A percentile compares a stretch with the other conserved stretches of the same genome.
Conservation (phyloP, 2,329 filamentous ascomycete species). For the Sporothrix dimorphospora region DNA sequence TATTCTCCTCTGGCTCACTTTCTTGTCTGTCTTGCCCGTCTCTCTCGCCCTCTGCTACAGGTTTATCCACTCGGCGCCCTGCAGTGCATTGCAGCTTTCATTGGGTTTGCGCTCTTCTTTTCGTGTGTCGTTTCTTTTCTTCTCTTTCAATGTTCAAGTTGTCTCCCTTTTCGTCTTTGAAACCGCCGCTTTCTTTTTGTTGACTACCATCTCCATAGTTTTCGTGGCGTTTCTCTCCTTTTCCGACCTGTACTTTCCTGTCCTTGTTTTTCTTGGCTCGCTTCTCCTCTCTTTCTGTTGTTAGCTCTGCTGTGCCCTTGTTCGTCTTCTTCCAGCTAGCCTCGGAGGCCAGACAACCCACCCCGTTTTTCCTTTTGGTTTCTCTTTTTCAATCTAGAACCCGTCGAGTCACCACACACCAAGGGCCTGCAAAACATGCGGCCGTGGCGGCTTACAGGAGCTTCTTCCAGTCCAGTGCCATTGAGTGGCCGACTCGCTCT, state of each 20-base stretch:
- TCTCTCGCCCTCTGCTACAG: neutral
- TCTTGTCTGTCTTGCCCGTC: no score
- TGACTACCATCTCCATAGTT: neutral
- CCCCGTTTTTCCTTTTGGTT: neutral
- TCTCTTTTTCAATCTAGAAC: neutral
- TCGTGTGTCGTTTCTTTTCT: neutral
- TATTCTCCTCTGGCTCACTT: neutral
- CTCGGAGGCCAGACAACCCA: constrained; percentile 9
- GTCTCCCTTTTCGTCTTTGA: neutral
- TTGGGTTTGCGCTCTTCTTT: neutral
- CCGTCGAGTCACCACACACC: neutral
- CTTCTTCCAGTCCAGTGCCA: neutral
- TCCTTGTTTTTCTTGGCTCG: constrained; percentile 15
- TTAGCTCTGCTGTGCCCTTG: neutral
- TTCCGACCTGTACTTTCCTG: constrained; percentile 6
- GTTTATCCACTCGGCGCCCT: neutral
- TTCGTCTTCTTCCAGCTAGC: constrained; percentile 8
- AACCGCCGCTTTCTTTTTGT: constrained; percentile 12
- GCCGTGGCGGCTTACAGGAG: neutral
- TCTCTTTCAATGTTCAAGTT: neutral
- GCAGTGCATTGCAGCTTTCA: neutral
- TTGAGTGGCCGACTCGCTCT: neutral
- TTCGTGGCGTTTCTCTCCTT: constrained; percentile 18
- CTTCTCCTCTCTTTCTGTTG: neutral
- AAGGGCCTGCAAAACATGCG: constrained; percentile 17